phyloP scores from a whole-genome alignment of 2,329 filamentous ascomycete genomes.

The Talaromyces sp. region DNA sequence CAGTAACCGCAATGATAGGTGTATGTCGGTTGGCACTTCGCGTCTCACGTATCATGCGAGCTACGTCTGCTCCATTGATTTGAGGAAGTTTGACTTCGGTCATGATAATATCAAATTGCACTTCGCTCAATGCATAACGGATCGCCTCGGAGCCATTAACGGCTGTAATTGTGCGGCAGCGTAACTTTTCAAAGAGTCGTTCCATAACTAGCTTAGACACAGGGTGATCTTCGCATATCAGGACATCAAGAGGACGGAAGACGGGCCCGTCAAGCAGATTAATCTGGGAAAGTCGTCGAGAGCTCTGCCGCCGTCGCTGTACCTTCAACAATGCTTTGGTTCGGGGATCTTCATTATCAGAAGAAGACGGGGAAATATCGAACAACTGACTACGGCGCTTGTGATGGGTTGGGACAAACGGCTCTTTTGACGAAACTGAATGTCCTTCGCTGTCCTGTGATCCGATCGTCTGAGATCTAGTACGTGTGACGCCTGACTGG shows the following conservation, averaged over 20 bases:
- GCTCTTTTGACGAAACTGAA: conserved; percentile 63
- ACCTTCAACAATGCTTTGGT: conserved; percentile 88
- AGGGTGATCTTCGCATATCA: conserved; percentile 97
- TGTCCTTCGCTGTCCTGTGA: conserved; percentile 78
- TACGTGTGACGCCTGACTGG: conserved; percentile 61
- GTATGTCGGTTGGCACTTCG: conserved; percentile 93
- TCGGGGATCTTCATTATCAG: conserved; percentile 92
- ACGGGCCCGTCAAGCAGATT: conserved; percentile 78
- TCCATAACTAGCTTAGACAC: conserved; percentile 99
- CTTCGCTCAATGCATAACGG: conserved; percentile 90
- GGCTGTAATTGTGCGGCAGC: conserved; percentile 90
- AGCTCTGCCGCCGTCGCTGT: conserved; percentile 90
- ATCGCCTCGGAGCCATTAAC: conserved; percentile 88
- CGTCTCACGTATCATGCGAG: conserved; percentile 95
- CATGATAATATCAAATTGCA: conserved; percentile 98
- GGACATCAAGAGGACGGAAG: conserved; percentile 86
- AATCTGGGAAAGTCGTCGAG: conserved; percentile 88
- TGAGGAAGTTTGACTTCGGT: conserved; percentile 95
- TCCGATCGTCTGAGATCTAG: conserved; percentile 86
- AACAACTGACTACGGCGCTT: conserved; percentile 93
- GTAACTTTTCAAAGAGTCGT: conserved; percentile 88
- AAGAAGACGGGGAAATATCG: conserved; percentile 94
- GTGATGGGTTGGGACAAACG: conserved; percentile 67
- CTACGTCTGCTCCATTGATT: conserved; percentile 91
- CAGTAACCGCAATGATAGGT: conserved; percentile 93